Conservation (phyloP, 306 rosid genomes). For the Corylus avellana region DNA sequence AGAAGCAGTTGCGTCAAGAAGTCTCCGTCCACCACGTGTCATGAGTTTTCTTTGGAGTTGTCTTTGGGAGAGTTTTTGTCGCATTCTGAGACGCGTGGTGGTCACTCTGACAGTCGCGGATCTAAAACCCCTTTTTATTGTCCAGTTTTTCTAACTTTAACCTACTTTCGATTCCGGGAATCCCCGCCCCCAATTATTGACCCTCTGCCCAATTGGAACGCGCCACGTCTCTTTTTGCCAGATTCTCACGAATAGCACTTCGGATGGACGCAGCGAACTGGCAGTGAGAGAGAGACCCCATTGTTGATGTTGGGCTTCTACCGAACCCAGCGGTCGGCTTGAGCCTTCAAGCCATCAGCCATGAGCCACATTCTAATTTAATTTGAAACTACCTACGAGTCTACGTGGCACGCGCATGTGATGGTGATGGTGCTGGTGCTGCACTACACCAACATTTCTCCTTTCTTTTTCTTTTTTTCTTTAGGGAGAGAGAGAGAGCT, state of each 20-base stretch:
- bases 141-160: not conserved
- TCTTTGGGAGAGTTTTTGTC: not conserved
- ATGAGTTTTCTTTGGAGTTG: too few relatives aligned
- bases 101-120: too few relatives aligned
- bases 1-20: too few relatives aligned
- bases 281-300: not conserved
- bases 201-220: not conserved
- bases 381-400: not conserved
- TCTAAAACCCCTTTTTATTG: not conserved
- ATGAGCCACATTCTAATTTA: not conserved
- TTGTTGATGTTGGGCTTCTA: not conserved
- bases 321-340: not conserved
- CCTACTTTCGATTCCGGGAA: not conserved
- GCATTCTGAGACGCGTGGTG: not conserved
- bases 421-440: not conserved
- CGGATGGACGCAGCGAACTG: conserved; percentile 19
- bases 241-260: conserved; percentile 10
- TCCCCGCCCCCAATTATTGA: not conserved
- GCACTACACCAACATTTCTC: not conserved
- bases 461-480: not conserved
- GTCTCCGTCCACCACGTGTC: too few relatives aligned
- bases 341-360: not conserved
- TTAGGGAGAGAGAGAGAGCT: not conserved
- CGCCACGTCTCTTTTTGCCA: not conserved
- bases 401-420: not conserved